These are phyloP conservation scores for Lachnellula cervina DNA, from an alignment of 2,329 filamentous ascomycete species.

Conservation along the genomic window DNA sequence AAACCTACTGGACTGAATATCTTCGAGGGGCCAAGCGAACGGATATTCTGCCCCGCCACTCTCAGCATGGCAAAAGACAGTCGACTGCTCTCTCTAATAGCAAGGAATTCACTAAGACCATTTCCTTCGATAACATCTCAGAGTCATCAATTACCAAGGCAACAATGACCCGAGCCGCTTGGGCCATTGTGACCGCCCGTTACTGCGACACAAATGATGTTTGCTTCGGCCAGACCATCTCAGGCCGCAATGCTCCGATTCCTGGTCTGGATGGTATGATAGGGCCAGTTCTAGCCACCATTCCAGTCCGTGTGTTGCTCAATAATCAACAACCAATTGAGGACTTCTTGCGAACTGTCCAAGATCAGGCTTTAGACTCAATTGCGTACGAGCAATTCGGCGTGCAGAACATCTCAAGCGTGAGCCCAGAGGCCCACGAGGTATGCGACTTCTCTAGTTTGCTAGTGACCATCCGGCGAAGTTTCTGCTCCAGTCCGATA, in stretches of 20 bases:
- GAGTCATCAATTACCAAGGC: too few species aligned
- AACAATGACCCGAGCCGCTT: too few species aligned
- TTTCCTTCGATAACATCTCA: too few species aligned
- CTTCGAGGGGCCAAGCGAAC: too few species aligned
- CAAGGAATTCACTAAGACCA: too few species aligned
- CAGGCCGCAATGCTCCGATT: slow-evolving; percentile 33
- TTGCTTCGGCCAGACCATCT: slow-evolving; percentile 33
- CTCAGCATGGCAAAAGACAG: too few species aligned
- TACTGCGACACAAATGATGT: slow-evolving; percentile 32
- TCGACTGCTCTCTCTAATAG: too few species aligned
- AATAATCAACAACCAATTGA: neutral
- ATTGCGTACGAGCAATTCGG: neutral
- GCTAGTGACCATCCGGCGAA: neutral
- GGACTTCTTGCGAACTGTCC: slow-evolving; percentile 2
- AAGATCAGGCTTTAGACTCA: neutral
- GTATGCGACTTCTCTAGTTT: neutral
- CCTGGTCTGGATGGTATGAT: slow-evolving; percentile 26
- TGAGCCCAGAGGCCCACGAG: slow-evolving; percentile 1
- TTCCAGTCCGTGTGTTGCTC: slow-evolving; percentile 5
- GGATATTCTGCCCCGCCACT: too few species aligned
- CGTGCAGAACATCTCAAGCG: too few species aligned
- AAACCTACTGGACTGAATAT: too few species aligned
- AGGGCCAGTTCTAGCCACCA: slow-evolving; percentile 27
- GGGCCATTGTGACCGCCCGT: slow-evolving; percentile 18
- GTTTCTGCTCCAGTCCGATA: too few species aligned